Percentiles rank a stretch among this genome's conserved stretches.
Evolutionary conservation across 805 yeast species (phyloP).

Genomic region (Starmera amethionina): DNA sequence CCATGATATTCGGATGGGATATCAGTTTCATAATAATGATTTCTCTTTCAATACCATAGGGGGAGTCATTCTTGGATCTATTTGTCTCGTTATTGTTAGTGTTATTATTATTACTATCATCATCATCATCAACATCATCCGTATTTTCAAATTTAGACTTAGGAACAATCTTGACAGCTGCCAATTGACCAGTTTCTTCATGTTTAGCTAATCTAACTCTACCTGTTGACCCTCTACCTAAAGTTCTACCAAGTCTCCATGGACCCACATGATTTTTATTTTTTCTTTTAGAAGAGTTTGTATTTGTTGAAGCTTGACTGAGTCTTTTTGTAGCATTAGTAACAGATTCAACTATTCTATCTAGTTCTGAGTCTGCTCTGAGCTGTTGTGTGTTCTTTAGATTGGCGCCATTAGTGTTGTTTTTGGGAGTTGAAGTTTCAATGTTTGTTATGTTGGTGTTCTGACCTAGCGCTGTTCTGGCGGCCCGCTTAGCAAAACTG

Average conservation of each 20-base stretch:
- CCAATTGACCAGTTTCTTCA: constrained; percentile 72
- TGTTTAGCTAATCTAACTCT: constrained; percentile 90
- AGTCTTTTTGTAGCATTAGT: constrained; percentile 21
- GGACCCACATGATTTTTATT: constrained; percentile 57
- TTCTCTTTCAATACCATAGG: constrained; percentile 81
- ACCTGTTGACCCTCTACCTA: constrained; percentile 96
- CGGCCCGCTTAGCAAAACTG: constrained; percentile 18
- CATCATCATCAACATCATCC: constrained; percentile 18
- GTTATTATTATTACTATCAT: constrained; percentile 36
- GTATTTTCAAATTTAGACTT: constrained; percentile 54
- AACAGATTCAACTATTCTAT: constrained; percentile 19
- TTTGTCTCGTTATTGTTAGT: constrained; percentile 30
- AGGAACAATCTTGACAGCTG: constrained; percentile 95
- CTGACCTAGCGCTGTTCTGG: constrained; percentile 13
- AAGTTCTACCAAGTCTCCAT: constrained; percentile 90
- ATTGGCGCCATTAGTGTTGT: constrained; percentile 1
- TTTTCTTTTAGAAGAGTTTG: constrained; percentile 20
- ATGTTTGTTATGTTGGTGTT: constrained; percentile 12
- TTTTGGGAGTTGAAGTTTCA: constrained; percentile 27
- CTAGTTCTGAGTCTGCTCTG: constrained; percentile 10
- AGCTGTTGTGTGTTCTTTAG: background rate
- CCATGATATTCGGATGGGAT: constrained; percentile 70
- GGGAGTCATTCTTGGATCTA: constrained; percentile 24
- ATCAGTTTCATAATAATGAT: constrained; percentile 78
- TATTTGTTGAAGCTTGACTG: constrained; percentile 18